Conservation (phyloP, 352 stramenopile species). For the Globisporangium camurandrum region DNA sequence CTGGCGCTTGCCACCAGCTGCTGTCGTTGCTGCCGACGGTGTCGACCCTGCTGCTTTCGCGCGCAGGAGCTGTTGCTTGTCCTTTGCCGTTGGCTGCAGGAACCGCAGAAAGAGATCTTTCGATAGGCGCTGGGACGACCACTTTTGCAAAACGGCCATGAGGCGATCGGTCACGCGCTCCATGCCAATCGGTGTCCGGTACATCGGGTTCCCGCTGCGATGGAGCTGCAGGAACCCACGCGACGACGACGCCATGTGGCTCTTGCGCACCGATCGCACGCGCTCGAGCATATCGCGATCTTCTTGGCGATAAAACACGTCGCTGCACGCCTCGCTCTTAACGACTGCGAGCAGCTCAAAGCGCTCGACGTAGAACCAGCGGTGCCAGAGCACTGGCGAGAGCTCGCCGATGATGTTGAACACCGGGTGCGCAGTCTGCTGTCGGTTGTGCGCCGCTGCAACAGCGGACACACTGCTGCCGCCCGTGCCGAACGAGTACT, state of each 20-base stretch:
- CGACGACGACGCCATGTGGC: conserved; percentile 13
- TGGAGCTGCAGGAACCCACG: conserved; percentile 29
- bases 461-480: conserved; percentile 20
- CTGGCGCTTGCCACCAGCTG: conserved; percentile 12
- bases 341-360: conserved; percentile 79
- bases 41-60: conserved; percentile 15
- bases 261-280: conserved; percentile 19
- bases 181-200: conserved; percentile 36
- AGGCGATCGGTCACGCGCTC: conserved; percentile 51
- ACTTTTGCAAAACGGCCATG: conserved; percentile 51
- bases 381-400: conserved; percentile 82
- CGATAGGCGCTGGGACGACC: conserved; percentile 69
- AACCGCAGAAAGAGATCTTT: conserved; percentile 82
- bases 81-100: conserved; percentile 18
- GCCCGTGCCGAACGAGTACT: conserved; percentile 67
- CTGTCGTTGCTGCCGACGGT: neutral
- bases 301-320: conserved; percentile 60
- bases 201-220: conserved; percentile 19
- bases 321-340: conserved; percentile 48
- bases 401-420: conserved; percentile 87
- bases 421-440: conserved; percentile 64
- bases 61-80: conserved; percentile 6
- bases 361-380: conserved; percentile 85
- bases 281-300: conserved; percentile 24
- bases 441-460: conserved; percentile 29